A percentile compares a stretch with the other conserved stretches of the same genome.
phyloP scores from a whole-genome alignment of 768 basidiomycete genomes.

The Mycena olivaceomarginata region DNA sequence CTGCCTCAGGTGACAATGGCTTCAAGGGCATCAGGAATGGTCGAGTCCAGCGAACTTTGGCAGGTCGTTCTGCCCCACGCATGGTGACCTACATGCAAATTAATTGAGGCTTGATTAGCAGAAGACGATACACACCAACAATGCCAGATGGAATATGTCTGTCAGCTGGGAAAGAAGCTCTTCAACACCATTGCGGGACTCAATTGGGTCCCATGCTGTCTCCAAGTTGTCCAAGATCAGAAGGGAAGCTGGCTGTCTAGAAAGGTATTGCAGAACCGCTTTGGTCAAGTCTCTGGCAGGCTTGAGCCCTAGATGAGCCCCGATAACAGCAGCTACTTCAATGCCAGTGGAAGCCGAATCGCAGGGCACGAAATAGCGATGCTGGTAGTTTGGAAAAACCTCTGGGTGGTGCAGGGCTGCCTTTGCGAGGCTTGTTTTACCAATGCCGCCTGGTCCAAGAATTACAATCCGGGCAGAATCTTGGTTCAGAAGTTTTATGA shows the following conservation, averaged over 20 bases:
- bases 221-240: slow-evolving; percentile 8
- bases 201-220: neutral
- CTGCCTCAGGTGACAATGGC: neutral
- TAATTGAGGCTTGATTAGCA: neutral
- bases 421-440: slow-evolving; percentile 4
- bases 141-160: neutral
- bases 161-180: neutral
- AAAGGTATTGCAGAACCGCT: neutral
- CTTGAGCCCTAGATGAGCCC: neutral
- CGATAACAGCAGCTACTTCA: neutral
- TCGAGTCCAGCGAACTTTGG: slow-evolving; percentile 6
- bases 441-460: neutral
- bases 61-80: neutral
- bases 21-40: neutral
- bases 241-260: neutral
- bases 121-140: neutral
- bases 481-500: neutral
- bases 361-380: neutral
- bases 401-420: slow-evolving; percentile 1
- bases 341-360: neutral
- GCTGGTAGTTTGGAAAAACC: neutral
- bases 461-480: neutral
- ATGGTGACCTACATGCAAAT: neutral
- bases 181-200: neutral
- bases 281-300: neutral